Evolutionary conservation across 2,329 filamentous ascomycete species (phyloP), one percentile per base, ranked within the genome.

Genomic region (Exserohilum rostratum): DNA sequence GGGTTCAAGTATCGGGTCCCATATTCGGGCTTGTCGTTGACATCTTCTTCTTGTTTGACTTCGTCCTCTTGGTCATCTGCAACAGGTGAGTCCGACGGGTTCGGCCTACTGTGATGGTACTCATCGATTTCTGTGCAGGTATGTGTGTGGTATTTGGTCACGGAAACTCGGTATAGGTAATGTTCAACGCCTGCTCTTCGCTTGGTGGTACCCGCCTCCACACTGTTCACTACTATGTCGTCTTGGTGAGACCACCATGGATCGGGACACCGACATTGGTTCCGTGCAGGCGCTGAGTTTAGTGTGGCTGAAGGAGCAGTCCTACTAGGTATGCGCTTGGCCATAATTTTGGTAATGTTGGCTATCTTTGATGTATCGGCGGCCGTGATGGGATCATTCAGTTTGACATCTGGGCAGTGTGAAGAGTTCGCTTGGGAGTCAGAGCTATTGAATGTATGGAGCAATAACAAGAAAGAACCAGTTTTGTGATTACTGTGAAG

Each of bases 161-260:
- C 5, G 25, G 42, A 44, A 15, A 57, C 29, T 17, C 49, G 30
- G 15, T 61, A 34, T 0, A 42, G 35, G 34, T 63, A 63, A 29
- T 65, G 52, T 9, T 38, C 43, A 10, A 53, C 13, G 1, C 61
- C 56, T 7, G 35, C 9, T 2, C 27, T 30, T 11, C 7, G 22
- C 2, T 18, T 29, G 3, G n/a, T 18, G 2, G 20, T 31, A 5
- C 15, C 22, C 1, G 40, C n/a, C 20, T 67, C 65, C 6, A 55
- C 37, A 7, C 53, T 62, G 44, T 64, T 59, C n/a, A 67, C 58
- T 11, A 58, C n/a, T 33, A 63, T 39, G n/a, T 39, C 46, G 27
- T 63, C 57, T 47, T 63, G 58, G 15, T 59, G 40, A 1, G 53
- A 55, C 37, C 61, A 61, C 46, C 44, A 59, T 11, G 53, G 56